Conservation (phyloP, 2,329 filamentous ascomycete genomes). For the Fusarium devonianum region DNA sequence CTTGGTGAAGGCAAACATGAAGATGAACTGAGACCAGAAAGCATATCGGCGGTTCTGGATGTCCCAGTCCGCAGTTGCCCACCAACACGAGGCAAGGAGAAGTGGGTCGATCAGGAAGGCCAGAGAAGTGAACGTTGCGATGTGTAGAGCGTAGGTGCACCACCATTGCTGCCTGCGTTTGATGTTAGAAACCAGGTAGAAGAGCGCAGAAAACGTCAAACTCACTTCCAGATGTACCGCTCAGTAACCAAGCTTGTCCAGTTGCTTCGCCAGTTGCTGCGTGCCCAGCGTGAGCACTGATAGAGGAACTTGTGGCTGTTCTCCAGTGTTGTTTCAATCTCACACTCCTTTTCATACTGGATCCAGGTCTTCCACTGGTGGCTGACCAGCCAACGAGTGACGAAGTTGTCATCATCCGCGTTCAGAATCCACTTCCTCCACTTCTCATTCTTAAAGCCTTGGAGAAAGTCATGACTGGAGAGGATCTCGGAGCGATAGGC, state of each 20-base stretch:
- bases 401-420: conserved; percentile 97
- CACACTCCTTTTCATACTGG: conserved; percentile 90
- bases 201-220: no score
- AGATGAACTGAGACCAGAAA: conserved; percentile 69
- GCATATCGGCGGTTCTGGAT: conserved; percentile 58
- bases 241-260: conserved; percentile 88
- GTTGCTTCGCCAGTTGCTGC: conserved; percentile 98
- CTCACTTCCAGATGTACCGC: conserved; percentile 86
- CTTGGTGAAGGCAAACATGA: conserved; percentile 85
- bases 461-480: conserved; percentile 82
- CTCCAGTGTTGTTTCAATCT: conserved; percentile 92
- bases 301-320: conserved; percentile 88
- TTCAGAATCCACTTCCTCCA: conserved; percentile 91
- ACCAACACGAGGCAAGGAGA: conserved; percentile 73
- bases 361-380: conserved; percentile 94
- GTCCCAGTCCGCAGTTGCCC: conserved; percentile 70
- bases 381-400: conserved; percentile 93
- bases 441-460: conserved; percentile 89
- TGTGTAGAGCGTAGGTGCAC: conserved; percentile 91
- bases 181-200: conserved; percentile 39
- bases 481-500: conserved; percentile 91
- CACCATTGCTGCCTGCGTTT: conserved; percentile 80
- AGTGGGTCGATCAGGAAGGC: conserved; percentile 80
- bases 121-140: conserved; percentile 91
- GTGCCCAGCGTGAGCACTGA: conserved; percentile 93